Conservation (phyloP, 139 green algal species). For the Nannochloris sp. region DNA sequence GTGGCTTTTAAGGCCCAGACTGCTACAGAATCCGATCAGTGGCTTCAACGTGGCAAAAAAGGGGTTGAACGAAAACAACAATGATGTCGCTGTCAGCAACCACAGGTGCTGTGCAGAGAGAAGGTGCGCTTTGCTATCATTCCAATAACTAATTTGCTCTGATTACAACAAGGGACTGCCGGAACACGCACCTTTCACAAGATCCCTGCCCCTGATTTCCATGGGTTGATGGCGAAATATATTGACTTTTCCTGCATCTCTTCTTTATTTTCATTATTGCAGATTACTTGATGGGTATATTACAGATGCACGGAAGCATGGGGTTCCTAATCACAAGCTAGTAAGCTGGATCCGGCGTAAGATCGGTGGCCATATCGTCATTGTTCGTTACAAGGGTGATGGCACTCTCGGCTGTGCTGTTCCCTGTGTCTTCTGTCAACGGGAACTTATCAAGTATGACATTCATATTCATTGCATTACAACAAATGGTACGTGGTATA, state of each 20-base stretch:
- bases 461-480: constrained; percentile 39
- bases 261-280: neutral
- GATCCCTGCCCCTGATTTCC: too few species aligned
- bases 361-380: constrained; percentile 34
- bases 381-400: constrained; percentile 47
- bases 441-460: constrained; percentile 42
- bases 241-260: neutral
- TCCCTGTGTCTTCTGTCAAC: constrained; percentile 53
- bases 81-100: constrained; percentile 13
- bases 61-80: neutral
- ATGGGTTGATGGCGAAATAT: neutral
- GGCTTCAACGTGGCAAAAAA: constrained; percentile 9
- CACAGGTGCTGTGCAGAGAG: constrained; percentile 43
- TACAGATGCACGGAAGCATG: constrained; percentile 33
- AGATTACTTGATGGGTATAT: constrained; percentile 45
- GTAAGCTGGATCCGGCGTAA: constrained; percentile 60
- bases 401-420: constrained; percentile 47
- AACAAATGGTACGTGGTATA: constrained; percentile 26
- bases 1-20: constrained; percentile 1
- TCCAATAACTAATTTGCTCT: too few species aligned
- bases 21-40: constrained; percentile 7
- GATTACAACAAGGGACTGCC: neutral
- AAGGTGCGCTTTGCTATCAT: too few species aligned
- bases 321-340: constrained; percentile 35
- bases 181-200: neutral